Evolutionary conservation across 208 protist genomes (phyloP).

Genomic region (Novymonas esmeraldas): DNA sequence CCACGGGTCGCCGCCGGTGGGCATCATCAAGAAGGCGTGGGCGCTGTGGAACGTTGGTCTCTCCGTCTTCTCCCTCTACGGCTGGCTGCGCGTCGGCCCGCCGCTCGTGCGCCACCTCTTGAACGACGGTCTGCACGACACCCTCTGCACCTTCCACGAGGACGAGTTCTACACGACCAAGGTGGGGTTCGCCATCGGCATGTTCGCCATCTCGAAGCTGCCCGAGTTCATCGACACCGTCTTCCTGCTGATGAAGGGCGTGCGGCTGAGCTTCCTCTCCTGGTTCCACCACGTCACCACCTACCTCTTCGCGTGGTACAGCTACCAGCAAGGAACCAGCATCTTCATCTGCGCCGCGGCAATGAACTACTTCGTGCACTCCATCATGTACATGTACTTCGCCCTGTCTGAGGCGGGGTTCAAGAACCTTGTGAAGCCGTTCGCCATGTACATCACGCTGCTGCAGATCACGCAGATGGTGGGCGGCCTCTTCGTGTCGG

Average conservation of each 20-base stretch:
- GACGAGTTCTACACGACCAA: conserved; percentile 63
- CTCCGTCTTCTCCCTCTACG: conserved; percentile 82
- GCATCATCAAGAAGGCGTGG: conserved; percentile 58
- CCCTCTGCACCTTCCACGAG: conserved; percentile 70
- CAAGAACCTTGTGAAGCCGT: conserved; percentile 73
- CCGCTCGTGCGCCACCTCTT: conserved; percentile 32
- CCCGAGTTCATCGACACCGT: conserved; percentile 88
- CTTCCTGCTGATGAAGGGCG: conserved; percentile 78
- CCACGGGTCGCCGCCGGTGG: conserved; percentile 46
- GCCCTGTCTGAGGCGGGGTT: conserved; percentile 67
- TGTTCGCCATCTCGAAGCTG: conserved; percentile 85
- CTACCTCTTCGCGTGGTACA: conserved; percentile 91
- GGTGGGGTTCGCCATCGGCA: conserved; percentile 72
- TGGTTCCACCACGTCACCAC: conserved; percentile 94
- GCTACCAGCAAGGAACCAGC: conserved; percentile 56
- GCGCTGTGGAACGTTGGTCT: conserved; percentile 89
- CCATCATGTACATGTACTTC: conserved; percentile 97
- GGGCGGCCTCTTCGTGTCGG: conserved; percentile 78
- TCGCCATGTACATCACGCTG: conserved; percentile 88
- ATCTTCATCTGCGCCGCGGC: conserved; percentile 68
- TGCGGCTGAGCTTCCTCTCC: conserved; percentile 81
- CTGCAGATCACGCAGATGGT: conserved; percentile 95
- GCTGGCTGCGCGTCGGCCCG: conserved; percentile 59
- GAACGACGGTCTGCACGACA: conserved; percentile 50
- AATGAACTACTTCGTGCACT: conserved; percentile 95